Evolutionary conservation across 2,329 filamentous ascomycete genomes (phyloP), one percentile per base, ranked within the genome.

Genomic region (Ceratocystis cacaofunesta): DNA sequence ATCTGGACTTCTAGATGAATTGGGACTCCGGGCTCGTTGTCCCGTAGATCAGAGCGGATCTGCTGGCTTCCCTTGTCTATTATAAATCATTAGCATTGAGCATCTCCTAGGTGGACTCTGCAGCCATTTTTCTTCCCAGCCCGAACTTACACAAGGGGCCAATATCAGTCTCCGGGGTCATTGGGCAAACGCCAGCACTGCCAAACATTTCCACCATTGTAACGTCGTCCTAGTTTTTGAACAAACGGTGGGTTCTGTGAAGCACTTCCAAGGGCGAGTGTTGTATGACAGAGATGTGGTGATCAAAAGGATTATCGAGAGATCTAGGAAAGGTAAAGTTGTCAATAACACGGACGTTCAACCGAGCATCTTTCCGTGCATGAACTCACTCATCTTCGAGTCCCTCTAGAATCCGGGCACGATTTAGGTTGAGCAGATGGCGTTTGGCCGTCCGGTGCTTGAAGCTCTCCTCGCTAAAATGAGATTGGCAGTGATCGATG

Each of bases 121-220:
- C 3, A n/a, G 19, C n/a, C 12, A 19, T 41, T 10, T 1, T 10
- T 19, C 7, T 22, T 25, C 48, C n/a, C 36, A 22, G 48, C 48
- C n/a, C 3, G n/a, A 19, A 68, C 68, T 63, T 69, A 69, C 72
- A 79, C 69, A 78, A 78, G 52, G 80, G 80, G 1, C 80, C 80
- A 69, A 80, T 74, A 2, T 78, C 81, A 10, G 78, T 77, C 69
- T 82, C 80, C 0, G 79, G 78, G 2, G 75, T 77, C 30, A 82
- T 72, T 10, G 80, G 73, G 64, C 80, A 82, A 17, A 77, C 75
- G 32, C 72, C 73, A 62, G 75, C 74, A 25, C 73, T 72, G 2
- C 74, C 71, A 67, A 79, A 79, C 7, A 78, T 71, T 66, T 69
- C 72, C 60, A 70, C 69, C 5, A 73, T 68, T 8, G 71, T 69